Evolutionary conservation across 2,329 filamentous ascomycete species (phyloP).

Genomic region (Pseudogymnoascus sp.): DNA sequence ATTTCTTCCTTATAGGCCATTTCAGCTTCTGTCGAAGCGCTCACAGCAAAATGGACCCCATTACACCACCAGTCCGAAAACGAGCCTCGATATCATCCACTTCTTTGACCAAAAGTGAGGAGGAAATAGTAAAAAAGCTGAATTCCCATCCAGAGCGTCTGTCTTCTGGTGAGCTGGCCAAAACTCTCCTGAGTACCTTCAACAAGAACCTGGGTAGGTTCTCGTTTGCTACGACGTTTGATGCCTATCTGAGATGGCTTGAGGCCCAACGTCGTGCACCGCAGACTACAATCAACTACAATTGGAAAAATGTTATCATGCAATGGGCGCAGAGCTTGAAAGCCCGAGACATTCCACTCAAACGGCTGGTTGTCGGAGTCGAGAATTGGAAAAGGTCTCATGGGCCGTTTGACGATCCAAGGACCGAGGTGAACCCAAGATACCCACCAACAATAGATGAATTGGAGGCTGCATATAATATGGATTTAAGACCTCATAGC

Average conservation of each 20-base stretch:
- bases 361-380: conserved; percentile 16
- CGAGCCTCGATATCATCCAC: background rate
- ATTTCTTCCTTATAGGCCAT: too few species aligned
- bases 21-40: background rate
- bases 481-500: background rate
- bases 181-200: conserved; percentile 17
- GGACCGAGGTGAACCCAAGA: background rate
- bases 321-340: conserved; percentile 22
- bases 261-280: conserved; percentile 19
- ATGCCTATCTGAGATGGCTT: conserved; percentile 23
- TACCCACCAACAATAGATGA: conserved; percentile 1
- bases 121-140: background rate
- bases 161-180: conserved; percentile 16
- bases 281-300: conserved; percentile 12
- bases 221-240: conserved; percentile 14
- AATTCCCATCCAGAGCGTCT: conserved; percentile 4
- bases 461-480: background rate
- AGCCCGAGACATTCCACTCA: conserved; percentile 15
- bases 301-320: conserved; percentile 21
- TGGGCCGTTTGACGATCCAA: background rate
- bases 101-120: background rate
- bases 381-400: conserved; percentile 16
- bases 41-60: background rate
- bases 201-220: conserved; percentile 16
- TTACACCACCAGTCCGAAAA: background rate